These are phyloP conservation scores for Penicillium malachiteum DNA, from an alignment of 495 filamentous ascomycete genomes.

Conservation along the genomic window DNA sequence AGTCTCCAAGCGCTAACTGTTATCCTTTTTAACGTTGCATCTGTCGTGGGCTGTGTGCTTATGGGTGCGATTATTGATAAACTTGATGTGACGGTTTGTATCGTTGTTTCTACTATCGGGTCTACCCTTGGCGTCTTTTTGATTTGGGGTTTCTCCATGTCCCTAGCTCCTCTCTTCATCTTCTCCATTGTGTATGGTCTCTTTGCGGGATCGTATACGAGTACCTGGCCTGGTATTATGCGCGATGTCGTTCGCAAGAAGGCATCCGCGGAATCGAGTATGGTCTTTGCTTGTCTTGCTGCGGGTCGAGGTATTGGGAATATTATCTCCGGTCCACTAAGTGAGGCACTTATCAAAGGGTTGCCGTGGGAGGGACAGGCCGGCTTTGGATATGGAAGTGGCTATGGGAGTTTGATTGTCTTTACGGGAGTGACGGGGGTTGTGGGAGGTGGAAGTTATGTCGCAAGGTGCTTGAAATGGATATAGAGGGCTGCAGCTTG, in stretches of 20 bases:
- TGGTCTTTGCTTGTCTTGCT: slow-evolving; percentile 56
- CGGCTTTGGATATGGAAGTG: slow-evolving; percentile 33
- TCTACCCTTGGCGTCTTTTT: slow-evolving; percentile 57
- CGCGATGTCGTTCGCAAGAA: slow-evolving; percentile 42
- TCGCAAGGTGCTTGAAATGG: slow-evolving; percentile 17
- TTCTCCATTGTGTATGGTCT: slow-evolving; percentile 63
- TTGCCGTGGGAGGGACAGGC: slow-evolving; percentile 8
- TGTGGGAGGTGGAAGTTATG: slow-evolving; percentile 34
- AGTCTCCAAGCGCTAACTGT: slow-evolving; percentile 41
- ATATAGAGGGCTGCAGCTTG: neutral
- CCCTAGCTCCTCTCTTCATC: slow-evolving; percentile 51
- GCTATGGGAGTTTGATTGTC: slow-evolving; percentile 38
- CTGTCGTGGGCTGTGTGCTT: slow-evolving; percentile 51
- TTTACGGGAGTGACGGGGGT: slow-evolving; percentile 44
- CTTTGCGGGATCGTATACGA: slow-evolving; percentile 57
- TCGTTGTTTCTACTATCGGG: slow-evolving; percentile 53
- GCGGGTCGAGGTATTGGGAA: slow-evolving; percentile 62
- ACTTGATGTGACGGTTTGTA: slow-evolving; percentile 53
- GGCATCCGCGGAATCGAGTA: slow-evolving; percentile 41
- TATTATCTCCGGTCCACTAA: slow-evolving; percentile 54
- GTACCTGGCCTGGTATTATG: slow-evolving; percentile 58
- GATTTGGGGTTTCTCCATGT: slow-evolving; percentile 60
- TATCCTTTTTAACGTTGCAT: slow-evolving; percentile 50
- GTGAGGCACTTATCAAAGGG: slow-evolving; percentile 47
- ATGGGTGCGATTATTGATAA: slow-evolving; percentile 57